Conservation (phyloP, 73 alveolate species). For the Paramecium bursaria region DNA sequence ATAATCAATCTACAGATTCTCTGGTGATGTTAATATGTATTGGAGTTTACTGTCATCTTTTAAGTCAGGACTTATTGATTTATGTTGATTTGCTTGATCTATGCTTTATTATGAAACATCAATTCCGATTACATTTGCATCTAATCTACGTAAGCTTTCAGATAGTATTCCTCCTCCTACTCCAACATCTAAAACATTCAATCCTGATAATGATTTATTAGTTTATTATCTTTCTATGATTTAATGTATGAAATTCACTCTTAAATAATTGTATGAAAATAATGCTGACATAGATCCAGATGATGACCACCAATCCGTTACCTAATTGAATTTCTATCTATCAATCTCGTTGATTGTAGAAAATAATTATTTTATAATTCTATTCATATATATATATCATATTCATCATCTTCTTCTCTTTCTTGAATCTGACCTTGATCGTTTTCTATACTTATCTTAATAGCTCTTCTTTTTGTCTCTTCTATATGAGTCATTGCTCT, state of each 20-base stretch:
- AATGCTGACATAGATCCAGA: constrained; percentile 5
- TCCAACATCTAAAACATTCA: not conserved
- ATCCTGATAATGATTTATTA: not conserved
- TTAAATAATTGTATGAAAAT: not conserved
- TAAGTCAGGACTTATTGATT: constrained; percentile 14
- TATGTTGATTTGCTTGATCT: not conserved
- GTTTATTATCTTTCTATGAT: not conserved
- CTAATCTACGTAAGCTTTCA: constrained; percentile 34
- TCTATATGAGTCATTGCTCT: no score
- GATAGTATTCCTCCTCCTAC: constrained; percentile 55
- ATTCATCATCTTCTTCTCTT: not conserved
- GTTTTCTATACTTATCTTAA: not conserved
- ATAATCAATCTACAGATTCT: not conserved
- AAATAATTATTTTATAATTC: constrained; percentile 3
- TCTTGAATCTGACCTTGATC: constrained; percentile 11
- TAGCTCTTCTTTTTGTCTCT: not conserved
- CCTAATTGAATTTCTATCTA: constrained; percentile 44
- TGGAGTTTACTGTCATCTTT: not conserved
- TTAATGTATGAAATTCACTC: not conserved
- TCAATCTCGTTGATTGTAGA: constrained; percentile 30
- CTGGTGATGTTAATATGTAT: not conserved
- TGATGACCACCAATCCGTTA: constrained; percentile 48
- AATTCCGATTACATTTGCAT: constrained; percentile 33
- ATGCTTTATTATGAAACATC: constrained; percentile 6
- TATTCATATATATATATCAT: not conserved